A percentile compares a stretch with the other conserved stretches of the same genome.
These are phyloP conservation scores for Tricholoma hemisulphureum DNA, from an alignment of 768 basidiomycete species.

Conservation along the genomic window DNA sequence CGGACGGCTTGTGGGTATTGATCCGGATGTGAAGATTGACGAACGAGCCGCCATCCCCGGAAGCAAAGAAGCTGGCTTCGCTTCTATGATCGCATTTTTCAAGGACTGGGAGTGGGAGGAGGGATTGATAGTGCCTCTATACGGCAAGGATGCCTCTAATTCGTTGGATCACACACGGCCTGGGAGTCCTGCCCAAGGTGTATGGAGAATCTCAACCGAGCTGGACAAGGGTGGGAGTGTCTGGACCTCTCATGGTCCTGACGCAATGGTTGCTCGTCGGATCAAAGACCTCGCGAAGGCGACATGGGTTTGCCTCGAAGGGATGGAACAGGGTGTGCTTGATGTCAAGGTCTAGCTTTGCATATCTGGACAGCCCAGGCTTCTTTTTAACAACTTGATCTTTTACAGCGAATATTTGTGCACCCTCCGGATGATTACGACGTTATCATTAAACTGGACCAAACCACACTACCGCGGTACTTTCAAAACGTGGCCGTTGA, in stretches of 20 bases:
- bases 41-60: slow-evolving; percentile 52
- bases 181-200: slow-evolving; percentile 35
- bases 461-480: slow-evolving; percentile 64
- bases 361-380: not conserved
- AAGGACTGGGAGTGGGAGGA: slow-evolving; percentile 83
- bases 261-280: slow-evolving; percentile 70
- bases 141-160: slow-evolving; percentile 39
- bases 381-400: slow-evolving; percentile 1
- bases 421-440: slow-evolving; percentile 87
- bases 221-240: slow-evolving; percentile 68
- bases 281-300: slow-evolving; percentile 73
- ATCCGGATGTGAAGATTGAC: slow-evolving; percentile 32
- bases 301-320: slow-evolving; percentile 55
- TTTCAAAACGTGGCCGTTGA: slow-evolving; percentile 65
- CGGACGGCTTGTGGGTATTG: slow-evolving; percentile 30
- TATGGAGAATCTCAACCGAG: slow-evolving; percentile 81
- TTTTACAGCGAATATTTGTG: slow-evolving; percentile 70
- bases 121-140: slow-evolving; percentile 73
- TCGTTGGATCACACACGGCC: slow-evolving; percentile 20
- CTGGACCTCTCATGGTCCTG: slow-evolving; percentile 73
- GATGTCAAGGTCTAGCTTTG: slow-evolving; percentile 55
- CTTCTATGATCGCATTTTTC: slow-evolving; percentile 67
- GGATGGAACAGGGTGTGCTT: slow-evolving; percentile 46
- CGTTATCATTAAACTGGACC: slow-evolving; percentile 74
- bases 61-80: slow-evolving; percentile 81